These are phyloP conservation scores for Fragosphaeria purpurea DNA, from an alignment of 2,329 filamentous ascomycete genomes.

Conservation along the genomic window DNA sequence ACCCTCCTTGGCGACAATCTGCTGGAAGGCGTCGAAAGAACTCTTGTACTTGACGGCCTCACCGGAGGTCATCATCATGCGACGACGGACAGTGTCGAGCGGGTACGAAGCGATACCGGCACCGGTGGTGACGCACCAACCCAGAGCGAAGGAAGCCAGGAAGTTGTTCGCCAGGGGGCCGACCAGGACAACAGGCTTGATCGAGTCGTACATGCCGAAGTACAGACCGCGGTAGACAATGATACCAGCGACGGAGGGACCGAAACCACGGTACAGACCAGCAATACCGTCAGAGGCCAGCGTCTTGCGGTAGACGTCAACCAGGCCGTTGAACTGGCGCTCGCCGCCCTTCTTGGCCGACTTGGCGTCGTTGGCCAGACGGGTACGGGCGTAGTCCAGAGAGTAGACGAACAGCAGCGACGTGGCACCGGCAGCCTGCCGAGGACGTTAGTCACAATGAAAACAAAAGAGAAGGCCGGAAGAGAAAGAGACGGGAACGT, in stretches of 20 bases:
- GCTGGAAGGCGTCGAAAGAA: constrained; percentile 86
- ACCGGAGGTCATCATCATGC: constrained; percentile 99
- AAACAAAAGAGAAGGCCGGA: constrained; percentile 3
- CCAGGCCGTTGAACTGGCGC: constrained; percentile 99
- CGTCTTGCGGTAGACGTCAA: constrained; percentile 99
- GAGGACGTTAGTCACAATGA: background rate
- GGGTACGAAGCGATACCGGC: constrained; percentile 99
- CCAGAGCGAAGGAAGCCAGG: constrained; percentile 97
- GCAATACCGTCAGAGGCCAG: constrained; percentile 96
- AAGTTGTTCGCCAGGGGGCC: constrained; percentile 94
- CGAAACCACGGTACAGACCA: constrained; percentile 99
- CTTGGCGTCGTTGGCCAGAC: constrained; percentile 99
- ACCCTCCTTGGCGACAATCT: constrained; percentile 98
- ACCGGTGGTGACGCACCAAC: constrained; percentile 99
- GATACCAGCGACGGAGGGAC: constrained; percentile 98
- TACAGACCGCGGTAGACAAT: constrained; percentile 99
- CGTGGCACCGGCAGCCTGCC: constrained; percentile 90
- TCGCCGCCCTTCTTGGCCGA: constrained; percentile 92
- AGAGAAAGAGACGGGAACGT: constrained; percentile 33
- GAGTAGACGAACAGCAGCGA: constrained; percentile 99
- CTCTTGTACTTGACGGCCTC: constrained; percentile 99
- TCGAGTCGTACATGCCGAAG: constrained; percentile 99
- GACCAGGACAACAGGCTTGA: constrained; percentile 96
- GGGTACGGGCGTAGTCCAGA: constrained; percentile 99
- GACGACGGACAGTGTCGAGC: constrained; percentile 99